Base-by-base conservation (phyloP, 2,329 filamentous ascomycete genomes). In the Akanthomyces dipterigenus region DNA sequence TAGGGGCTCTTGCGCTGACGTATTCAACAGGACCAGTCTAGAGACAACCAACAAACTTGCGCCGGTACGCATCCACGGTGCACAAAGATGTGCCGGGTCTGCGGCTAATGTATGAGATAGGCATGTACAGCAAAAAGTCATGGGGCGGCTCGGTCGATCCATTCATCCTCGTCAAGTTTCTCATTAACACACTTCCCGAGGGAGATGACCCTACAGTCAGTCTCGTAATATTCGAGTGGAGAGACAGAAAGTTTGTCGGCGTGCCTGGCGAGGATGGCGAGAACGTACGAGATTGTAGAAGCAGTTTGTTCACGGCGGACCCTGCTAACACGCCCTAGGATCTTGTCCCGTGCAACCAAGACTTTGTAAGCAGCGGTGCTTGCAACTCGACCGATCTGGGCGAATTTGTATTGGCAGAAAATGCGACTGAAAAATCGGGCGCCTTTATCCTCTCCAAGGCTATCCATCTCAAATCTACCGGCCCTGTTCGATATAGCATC, bases 211-310 rank as follows among this genome's bases (percentile, higher is more conserved):
- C 90, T 5, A 80, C 91, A 48, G 88, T 92, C 65, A 96, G 91
- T 73, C 76, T 97, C 67, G 81, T 96, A 57, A 88, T 99, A 65
- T 99, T 96, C 73, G 93, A 99, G 76, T 99, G 93, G 91, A 87
- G 83, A 67, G 95, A 99, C 71, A 87, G 89, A 71, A 77, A 85
- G 56, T 80, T 93, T 60, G 86, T 99, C 65, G 93, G 93, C 48
- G 82, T 89, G 62, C 81, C 82, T 55, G 79, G 80, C 31, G 75
- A 81, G 18, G 80, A 82, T 57, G 77, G 81, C 38, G 72, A 76
- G 53, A 79, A 82, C 69, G 85, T 88, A 80, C 67, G 76, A 65
- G 62, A 46, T 3, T 49, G 54, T 20, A 22, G 24, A 22, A 26
- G 53, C 55, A 63, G 50, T 49, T 57, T 20, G 3, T 22, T 16